Evolutionary conservation across 2,329 filamentous ascomycete species (phyloP), one percentile per base, ranked within the genome.

Genomic region (Calonectria naviculata): DNA sequence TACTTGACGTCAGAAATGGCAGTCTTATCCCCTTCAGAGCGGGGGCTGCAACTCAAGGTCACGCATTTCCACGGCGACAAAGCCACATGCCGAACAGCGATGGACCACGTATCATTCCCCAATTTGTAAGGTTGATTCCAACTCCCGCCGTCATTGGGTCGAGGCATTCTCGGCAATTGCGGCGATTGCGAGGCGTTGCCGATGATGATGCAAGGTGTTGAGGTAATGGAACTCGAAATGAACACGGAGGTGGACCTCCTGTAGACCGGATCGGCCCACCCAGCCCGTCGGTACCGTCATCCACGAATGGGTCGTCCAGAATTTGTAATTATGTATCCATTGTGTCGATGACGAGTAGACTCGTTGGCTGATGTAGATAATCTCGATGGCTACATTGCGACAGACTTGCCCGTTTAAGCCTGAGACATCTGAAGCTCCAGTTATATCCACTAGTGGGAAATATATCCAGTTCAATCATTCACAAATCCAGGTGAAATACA

Each of bases 1-100:
- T 9, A 4, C 1, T 74, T 76, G 76, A 78, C 77, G 77, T 78
- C 77, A 78, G 71, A 54, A 24, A 52, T 34, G 67, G 56, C 66
- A 68, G 61, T 49, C 29, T 42, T 38, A 41, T 67, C 46, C 12
- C 36, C 17, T 10, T 10, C n/a, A 61, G 47, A 65, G 63, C 71
- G 74, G 63, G 47, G 58, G 38, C 13, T 61, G 24, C 19, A 31
- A 63, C n/a, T 28, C 2, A 8, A 26, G 21, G 63, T n/a, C 63
- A 62, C 31, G 52, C 56, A 26, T 29, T 31, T 41, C 31, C 4
- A 29, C 15, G 12, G 49, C 26, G 12, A 38, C 13, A 58, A 58
- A 38, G 21, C 52, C 21, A 38, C 52, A 58, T 26, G 52, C 26
- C 52, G 29, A 58, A 19, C 31, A 6, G 13, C 13, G 9, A 58